Evolutionary conservation across 2,329 filamentous ascomycete species (phyloP).

Genomic region (Botryosphaeria dothidea): DNA sequence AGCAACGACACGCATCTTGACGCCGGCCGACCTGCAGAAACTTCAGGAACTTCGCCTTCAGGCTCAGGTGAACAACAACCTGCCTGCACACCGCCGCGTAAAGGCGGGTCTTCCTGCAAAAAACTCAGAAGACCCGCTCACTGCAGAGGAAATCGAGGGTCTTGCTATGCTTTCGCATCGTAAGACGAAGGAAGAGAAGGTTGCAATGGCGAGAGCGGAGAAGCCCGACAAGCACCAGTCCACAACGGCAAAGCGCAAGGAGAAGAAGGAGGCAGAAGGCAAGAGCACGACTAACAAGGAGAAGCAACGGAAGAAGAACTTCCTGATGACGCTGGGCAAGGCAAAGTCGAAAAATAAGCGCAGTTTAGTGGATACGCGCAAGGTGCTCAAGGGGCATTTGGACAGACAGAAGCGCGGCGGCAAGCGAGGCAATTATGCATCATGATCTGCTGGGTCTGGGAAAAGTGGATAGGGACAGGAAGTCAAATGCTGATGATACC

Average conservation of each 20-base stretch:
- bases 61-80: slow-evolving; percentile 66
- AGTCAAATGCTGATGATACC: slow-evolving; percentile 7
- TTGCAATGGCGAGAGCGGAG: slow-evolving; percentile 79
- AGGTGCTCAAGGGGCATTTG: slow-evolving; percentile 77
- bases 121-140: slow-evolving; percentile 84
- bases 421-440: slow-evolving; percentile 65
- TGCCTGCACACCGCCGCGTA: slow-evolving; percentile 48
- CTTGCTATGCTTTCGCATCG: slow-evolving; percentile 76
- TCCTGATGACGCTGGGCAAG: slow-evolving; percentile 96
- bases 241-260: slow-evolving; percentile 78
- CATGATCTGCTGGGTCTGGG: neutral
- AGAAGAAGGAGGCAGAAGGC: slow-evolving; percentile 83
- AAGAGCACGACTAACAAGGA: slow-evolving; percentile 98
- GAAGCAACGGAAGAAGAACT: slow-evolving; percentile 97
- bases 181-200: slow-evolving; percentile 83
- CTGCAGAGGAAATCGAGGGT: slow-evolving; percentile 88
- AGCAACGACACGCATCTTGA: slow-evolving; percentile 91
- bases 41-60: slow-evolving; percentile 81
- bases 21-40: slow-evolving; percentile 93
- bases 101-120: slow-evolving; percentile 47
- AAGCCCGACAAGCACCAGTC: slow-evolving; percentile 83
- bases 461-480: slow-evolving; percentile 1
- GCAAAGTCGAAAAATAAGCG: slow-evolving; percentile 94
- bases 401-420: slow-evolving; percentile 83
- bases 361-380: slow-evolving; percentile 82